Conservation (phyloP, 192 early-diverging fungal species). For the Coemansia sp. region DNA sequence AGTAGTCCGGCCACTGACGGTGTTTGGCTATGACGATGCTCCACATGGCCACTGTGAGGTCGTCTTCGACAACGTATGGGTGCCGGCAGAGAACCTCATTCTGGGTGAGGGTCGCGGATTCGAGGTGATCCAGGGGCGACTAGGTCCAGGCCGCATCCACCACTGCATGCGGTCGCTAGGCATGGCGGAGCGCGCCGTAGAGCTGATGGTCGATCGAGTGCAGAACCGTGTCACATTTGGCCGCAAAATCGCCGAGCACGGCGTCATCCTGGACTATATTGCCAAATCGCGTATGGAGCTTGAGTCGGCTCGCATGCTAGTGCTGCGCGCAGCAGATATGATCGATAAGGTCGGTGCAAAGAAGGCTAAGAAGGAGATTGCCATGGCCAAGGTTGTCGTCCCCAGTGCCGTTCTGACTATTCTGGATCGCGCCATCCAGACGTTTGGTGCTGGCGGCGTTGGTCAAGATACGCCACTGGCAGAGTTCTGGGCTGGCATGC, state of each 20-base stretch:
- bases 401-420: conserved; percentile 75
- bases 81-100: conserved; percentile 84
- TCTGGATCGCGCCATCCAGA: conserved; percentile 91
- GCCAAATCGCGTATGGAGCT: conserved; percentile 86
- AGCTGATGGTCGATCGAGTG: conserved; percentile 77
- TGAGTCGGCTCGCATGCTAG: conserved; percentile 87
- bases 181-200: conserved; percentile 87
- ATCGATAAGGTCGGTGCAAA: conserved; percentile 90
- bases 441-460: conserved; percentile 89
- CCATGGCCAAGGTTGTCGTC: conserved; percentile 93
- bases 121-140: conserved; percentile 94
- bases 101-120: conserved; percentile 97
- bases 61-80: conserved; percentile 81
- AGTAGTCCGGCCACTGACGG: conserved; percentile 78
- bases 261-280: conserved; percentile 77
- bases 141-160: conserved; percentile 95
- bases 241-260: conserved; percentile 78
- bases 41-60: conserved; percentile 97
- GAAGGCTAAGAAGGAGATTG: conserved; percentile 88
- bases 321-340: conserved; percentile 86
- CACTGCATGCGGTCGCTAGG: conserved; percentile 97
- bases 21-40: conserved; percentile 96
- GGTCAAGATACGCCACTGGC: conserved; percentile 83
- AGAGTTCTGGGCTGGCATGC: conserved; percentile 71
- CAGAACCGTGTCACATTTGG: conserved; percentile 88